phyloP scores from a whole-genome alignment of 441 rosid genomes.

The Eugenia klotzschiana region DNA sequence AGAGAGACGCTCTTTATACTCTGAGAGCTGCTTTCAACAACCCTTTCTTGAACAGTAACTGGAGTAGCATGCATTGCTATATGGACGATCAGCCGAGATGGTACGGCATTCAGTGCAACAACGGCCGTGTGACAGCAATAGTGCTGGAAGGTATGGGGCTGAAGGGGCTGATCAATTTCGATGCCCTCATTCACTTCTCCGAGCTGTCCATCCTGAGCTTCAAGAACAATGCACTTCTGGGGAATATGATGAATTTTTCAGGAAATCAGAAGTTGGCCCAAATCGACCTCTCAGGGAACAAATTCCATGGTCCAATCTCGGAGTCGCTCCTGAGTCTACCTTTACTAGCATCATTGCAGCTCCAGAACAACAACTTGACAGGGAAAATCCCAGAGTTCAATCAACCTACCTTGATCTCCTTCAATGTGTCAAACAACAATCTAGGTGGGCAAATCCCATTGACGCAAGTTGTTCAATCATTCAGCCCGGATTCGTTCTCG shows the following conservation, averaged over 20 bases:
- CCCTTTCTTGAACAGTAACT: constrained; percentile 22
- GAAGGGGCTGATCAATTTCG: constrained; percentile 1
- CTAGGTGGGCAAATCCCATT: constrained; percentile 27
- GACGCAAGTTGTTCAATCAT: constrained; percentile 14
- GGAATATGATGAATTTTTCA: constrained; percentile 25
- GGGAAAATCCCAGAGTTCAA: constrained; percentile 21
- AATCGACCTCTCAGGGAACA: constrained; percentile 26
- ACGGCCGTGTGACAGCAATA: constrained; percentile 20
- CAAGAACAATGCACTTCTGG: constrained; percentile 25
- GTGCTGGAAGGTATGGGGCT: constrained; percentile 18
- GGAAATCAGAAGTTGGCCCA: constrained; percentile 13
- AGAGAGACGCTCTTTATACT: constrained; percentile 21
- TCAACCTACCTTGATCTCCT: constrained; percentile 15
- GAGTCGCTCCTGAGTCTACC: constrained; percentile 8
- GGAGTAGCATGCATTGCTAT: constrained; percentile 33
- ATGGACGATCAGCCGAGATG: constrained; percentile 9
- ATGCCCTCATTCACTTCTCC: constrained; percentile 15
- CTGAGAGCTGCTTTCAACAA: constrained; percentile 21
- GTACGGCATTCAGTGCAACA: constrained; percentile 24
- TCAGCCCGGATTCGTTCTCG: constrained; percentile 9
- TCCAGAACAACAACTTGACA: constrained; percentile 29
- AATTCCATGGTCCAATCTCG: constrained; percentile 17
- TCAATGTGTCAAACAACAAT: constrained; percentile 32
- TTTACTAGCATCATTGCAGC: constrained; percentile 18
- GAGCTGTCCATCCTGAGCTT: constrained; percentile 22